These are phyloP conservation scores for Colletotrichum sp. DNA, from an alignment of 2,329 filamentous ascomycete species.

Conservation along the genomic window DNA sequence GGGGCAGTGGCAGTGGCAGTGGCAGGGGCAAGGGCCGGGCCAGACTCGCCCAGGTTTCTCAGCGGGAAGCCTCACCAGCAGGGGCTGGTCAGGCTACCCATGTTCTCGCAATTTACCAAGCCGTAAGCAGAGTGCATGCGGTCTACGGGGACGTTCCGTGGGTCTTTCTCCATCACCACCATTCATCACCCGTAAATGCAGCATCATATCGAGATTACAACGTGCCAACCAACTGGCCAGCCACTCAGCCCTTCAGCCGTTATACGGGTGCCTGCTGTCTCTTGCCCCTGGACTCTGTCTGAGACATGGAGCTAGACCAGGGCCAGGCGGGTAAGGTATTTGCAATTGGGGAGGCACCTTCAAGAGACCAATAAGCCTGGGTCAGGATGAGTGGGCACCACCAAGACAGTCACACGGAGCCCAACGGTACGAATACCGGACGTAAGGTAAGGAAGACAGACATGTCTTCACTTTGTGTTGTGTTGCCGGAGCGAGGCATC, in stretches of 20 bases:
- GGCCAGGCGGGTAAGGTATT: slow-evolving; percentile 9
- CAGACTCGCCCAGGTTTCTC: background rate
- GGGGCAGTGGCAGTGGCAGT: no score
- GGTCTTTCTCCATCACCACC: background rate
- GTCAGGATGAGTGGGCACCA: background rate
- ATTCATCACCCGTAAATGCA: background rate
- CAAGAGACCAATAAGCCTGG: background rate
- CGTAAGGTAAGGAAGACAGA: background rate
- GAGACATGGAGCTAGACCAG: slow-evolving; percentile 4
- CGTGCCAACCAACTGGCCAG: slow-evolving; percentile 1
- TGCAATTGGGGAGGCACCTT: background rate
- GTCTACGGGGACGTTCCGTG: background rate
- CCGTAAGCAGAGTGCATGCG: slow-evolving; percentile 3
- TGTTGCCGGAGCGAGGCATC: background rate
- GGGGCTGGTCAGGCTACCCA: background rate
- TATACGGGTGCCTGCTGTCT: slow-evolving; percentile 12
- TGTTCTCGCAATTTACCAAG: background rate
- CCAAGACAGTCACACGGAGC: background rate
- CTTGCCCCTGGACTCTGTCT: background rate
- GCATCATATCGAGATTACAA: slow-evolving; percentile 12
- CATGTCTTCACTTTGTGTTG: background rate
- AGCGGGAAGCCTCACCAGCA: background rate
- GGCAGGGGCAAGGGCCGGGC: background rate
- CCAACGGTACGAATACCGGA: background rate
- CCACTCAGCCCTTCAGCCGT: slow-evolving; percentile 11